These are phyloP conservation scores for Macrocybe sp. DNA, from an alignment of 1,284 basidiomycete genomes.

Conservation along the genomic window DNA sequence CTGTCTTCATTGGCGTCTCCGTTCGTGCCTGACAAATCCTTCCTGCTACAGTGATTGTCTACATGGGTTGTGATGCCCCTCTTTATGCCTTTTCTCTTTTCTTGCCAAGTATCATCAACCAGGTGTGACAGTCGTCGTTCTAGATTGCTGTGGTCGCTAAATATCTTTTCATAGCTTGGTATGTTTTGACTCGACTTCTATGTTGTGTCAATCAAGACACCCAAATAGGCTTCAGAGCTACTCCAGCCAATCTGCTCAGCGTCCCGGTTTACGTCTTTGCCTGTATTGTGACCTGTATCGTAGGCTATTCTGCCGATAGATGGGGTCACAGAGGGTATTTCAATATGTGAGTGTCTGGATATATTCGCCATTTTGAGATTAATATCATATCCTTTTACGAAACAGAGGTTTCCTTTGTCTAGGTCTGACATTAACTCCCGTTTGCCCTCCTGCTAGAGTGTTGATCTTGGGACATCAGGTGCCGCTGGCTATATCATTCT, in stretches of 20 bases:
- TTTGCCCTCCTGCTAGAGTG: constrained; percentile 6
- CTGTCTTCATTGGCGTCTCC: not conserved
- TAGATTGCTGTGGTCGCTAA: not conserved
- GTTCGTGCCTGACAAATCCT: not conserved
- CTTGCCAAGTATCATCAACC: constrained; percentile 66
- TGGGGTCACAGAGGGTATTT: constrained; percentile 55
- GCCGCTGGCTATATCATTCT: constrained; percentile 67
- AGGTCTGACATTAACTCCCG: constrained; percentile 24
- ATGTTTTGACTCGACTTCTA: constrained; percentile 18
- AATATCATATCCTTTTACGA: not conserved
- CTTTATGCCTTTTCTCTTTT: constrained; percentile 73
- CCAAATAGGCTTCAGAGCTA: constrained; percentile 55
- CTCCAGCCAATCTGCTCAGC: constrained; percentile 68
- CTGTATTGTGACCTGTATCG: constrained; percentile 56
- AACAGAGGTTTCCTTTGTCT: constrained; percentile 28
- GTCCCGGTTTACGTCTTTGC: constrained; percentile 68
- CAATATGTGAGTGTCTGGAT: constrained; percentile 45
- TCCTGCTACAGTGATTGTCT: constrained; percentile 42
- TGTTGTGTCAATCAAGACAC: not conserved
- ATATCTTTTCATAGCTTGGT: constrained; percentile 35
- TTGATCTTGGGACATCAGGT: constrained; percentile 19
- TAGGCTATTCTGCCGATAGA: constrained; percentile 60
- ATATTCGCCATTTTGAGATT: not conserved
- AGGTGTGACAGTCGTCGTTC: constrained; percentile 30
- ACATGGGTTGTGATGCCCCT: constrained; percentile 54